A percentile compares a stretch with the other conserved stretches of the same genome.
phyloP scores from a whole-genome alignment of 768 basidiomycete species.

The Panus rudis region DNA sequence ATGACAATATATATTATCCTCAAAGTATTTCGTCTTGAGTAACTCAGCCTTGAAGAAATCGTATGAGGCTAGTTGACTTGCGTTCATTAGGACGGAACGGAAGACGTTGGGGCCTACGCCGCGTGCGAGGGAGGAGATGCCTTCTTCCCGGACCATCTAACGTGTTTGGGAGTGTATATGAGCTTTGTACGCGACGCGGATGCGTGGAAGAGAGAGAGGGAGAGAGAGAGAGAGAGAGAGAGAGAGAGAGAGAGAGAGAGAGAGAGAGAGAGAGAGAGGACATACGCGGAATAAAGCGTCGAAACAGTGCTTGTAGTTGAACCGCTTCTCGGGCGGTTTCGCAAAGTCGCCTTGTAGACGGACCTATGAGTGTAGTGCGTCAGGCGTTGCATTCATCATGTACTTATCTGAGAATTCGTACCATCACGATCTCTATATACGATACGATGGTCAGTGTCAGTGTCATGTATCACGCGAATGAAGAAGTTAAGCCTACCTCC shows the following conservation, averaged over 20 bases:
- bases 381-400: too few species aligned
- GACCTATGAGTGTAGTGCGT: slow-evolving; percentile 34
- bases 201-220: not conserved
- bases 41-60: slow-evolving; percentile 89
- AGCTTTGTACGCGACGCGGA: not conserved
- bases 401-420: not conserved
- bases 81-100: slow-evolving; percentile 84
- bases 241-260: slow-evolving; percentile 5
- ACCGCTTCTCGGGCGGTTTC: slow-evolving; percentile 79
- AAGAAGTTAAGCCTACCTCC: slow-evolving; percentile 43
- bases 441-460: not conserved
- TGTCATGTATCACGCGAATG: not conserved
- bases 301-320: slow-evolving; percentile 86
- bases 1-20: slow-evolving; percentile 79
- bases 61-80: slow-evolving; percentile 89
- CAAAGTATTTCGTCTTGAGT: slow-evolving; percentile 60
- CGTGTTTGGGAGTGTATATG: not conserved
- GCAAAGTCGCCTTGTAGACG: slow-evolving; percentile 89
- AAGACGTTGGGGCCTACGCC: slow-evolving; percentile 84
- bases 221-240: slow-evolving; percentile 7
- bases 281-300: slow-evolving; percentile 82
- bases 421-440: slow-evolving; percentile 23
- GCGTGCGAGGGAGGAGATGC: slow-evolving; percentile 62
- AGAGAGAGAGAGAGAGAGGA: slow-evolving; percentile 12
- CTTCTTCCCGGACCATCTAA: slow-evolving; percentile 87